Percentiles rank a stretch among this genome's conserved stretches.
Evolutionary conservation across 2,329 filamentous ascomycete species (phyloP).

Genomic region (Sphaerulina vaccinii): DNA sequence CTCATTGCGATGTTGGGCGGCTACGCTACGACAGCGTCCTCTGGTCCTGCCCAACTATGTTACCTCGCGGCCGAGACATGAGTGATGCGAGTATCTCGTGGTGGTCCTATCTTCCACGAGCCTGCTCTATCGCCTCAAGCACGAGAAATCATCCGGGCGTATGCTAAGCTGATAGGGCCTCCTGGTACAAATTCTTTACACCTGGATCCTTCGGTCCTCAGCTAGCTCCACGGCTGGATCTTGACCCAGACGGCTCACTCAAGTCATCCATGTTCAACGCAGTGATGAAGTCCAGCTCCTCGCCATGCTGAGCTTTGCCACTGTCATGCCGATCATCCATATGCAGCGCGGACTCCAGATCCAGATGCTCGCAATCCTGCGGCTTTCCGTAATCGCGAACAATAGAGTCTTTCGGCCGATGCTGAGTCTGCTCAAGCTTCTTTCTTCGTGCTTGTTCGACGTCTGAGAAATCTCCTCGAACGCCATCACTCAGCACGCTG

Average conservation of each 20-base stretch:
- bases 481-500: slow-evolving; percentile 29
- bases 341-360: slow-evolving; percentile 30
- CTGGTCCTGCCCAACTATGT: too few relatives aligned
- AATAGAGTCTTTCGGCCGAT: slow-evolving; percentile 5
- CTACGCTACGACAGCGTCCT: too few relatives aligned
- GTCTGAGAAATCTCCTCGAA: slow-evolving; percentile 31
- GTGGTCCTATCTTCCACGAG: too few relatives aligned
- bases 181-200: too few relatives aligned
- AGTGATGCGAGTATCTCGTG: too few relatives aligned
- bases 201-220: neutral
- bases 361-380: slow-evolving; percentile 23
- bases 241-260: slow-evolving; percentile 9
- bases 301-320: neutral
- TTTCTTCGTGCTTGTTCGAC: slow-evolving; percentile 28
- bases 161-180: too few relatives aligned
- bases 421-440: slow-evolving; percentile 18
- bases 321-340: slow-evolving; percentile 16
- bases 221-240: slow-evolving; percentile 2
- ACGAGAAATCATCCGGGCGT: too few relatives aligned
- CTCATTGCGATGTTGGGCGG: too few relatives aligned
- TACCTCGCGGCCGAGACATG: too few relatives aligned
- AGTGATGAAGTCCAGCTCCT: slow-evolving; percentile 10
- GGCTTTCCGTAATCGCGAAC: slow-evolving; percentile 5
- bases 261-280: slow-evolving; percentile 10
- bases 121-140: too few relatives aligned